Base-by-base conservation (phyloP, 169 alveolate species). In the Plasmodium gallinaceum region DNA sequence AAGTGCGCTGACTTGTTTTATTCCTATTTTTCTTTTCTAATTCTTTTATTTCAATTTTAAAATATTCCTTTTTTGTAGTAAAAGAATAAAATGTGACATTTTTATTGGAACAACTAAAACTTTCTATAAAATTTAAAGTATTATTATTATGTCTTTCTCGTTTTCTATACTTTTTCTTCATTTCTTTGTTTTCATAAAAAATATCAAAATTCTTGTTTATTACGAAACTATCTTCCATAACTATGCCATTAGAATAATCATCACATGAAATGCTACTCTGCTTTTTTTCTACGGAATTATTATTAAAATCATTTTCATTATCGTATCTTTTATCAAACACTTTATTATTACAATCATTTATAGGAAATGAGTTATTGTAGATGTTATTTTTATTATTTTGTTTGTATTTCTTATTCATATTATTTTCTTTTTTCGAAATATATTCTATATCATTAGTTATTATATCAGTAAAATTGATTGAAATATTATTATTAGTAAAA, bases 61-160 rank as follows among this genome's bases (percentile, higher is more conserved):
- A 80, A 80, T 66, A 66, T 18, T 80, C 90, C 46, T 70, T 80
- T 65, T 80, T 45, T 32, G 90, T 65, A 12, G 90, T 66, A 37
- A 80, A 80, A 16, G 80, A 80, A 42, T 66, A 80, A 70, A 80
- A 80, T 24, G 62, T 66, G 6, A 80, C 83, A 80, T 80, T 43
- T 80, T 61, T 80, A 42, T 74, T 66, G 37, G 65, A 37, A 58
- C 90, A 80, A 22, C 57, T 18, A 43, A 80, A 14, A 10, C 71
- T 80, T 80, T 80, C 90, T 37, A 80, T 46, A 80, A 66, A 80
- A 66, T 80, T 66, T 39, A 80, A 24, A 0, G 58, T 42, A 37
- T 45, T 66, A 51, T 51, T 80, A 43, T 39, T 42, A 18, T 75
- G 8, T 16, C 4, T 32, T 18, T 18, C 20, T 43, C 7, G 14